phyloP scores from a whole-genome alignment of 2,329 filamentous ascomycete genomes.

The Aspergillus sp. region DNA sequence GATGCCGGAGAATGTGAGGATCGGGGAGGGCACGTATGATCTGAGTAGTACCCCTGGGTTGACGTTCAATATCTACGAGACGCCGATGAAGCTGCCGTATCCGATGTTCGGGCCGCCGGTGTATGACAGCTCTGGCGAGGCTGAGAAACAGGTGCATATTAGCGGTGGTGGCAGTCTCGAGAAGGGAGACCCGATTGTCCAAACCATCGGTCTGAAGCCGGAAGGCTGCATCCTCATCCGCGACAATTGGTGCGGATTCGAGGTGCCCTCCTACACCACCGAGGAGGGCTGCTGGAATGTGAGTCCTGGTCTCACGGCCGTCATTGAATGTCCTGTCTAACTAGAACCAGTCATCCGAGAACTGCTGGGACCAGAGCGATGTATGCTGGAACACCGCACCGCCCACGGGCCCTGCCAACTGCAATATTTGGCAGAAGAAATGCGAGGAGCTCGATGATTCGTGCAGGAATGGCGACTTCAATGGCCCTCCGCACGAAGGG shows the following conservation, averaged over 20 bases:
- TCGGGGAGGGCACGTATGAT: constrained; percentile 54
- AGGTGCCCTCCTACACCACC: constrained; percentile 49
- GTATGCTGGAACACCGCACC: constrained; percentile 52
- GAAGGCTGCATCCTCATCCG: constrained; percentile 53
- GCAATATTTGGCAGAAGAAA: constrained; percentile 53
- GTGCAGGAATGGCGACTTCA: constrained; percentile 34
- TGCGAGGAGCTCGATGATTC: constrained; percentile 41
- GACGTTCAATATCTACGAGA: constrained; percentile 55
- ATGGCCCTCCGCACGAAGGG: constrained; percentile 36
- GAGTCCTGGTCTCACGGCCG: too few species aligned
- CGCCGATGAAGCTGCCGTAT: constrained; percentile 46
- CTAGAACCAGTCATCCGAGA: constrained; percentile 35
- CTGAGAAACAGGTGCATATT: neutral
- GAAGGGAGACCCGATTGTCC: constrained; percentile 12
- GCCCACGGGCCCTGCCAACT: constrained; percentile 52
- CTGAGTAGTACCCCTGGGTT: constrained; percentile 45
- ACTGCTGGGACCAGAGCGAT: constrained; percentile 51
- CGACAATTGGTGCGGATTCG: constrained; percentile 61
- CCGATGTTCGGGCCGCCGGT: constrained; percentile 49
- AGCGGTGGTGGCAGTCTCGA: constrained; percentile 5
- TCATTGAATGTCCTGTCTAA: too few species aligned
- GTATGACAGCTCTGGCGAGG: constrained; percentile 22
- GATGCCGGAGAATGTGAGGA: constrained; percentile 48
- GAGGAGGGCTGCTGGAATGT: constrained; percentile 52
- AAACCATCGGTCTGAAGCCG: constrained; percentile 46